Base-by-base conservation (phyloP, 345 rosid genomes). In the Melastoma malabathricum region DNA sequence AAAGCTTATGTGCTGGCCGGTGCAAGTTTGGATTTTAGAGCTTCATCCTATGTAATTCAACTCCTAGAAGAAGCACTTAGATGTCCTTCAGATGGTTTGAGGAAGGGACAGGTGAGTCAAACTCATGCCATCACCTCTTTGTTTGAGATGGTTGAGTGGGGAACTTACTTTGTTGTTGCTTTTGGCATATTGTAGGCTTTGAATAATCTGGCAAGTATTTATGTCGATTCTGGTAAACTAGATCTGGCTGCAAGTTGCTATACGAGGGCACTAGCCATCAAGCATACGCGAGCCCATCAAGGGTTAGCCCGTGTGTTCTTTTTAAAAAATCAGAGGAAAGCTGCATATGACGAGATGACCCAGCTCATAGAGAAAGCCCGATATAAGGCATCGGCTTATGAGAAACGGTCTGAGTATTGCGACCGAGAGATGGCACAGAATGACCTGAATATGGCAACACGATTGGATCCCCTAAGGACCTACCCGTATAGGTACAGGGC, bases 241-340 rank as follows among this genome's bases (percentile, higher is more conserved):
- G 98, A 92, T 51, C 63, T 55, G 58, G 98, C 98, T 46, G 84
- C 75, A 65, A 72, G 59, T 29, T 81, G 96, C 66, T 92, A 92
- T 53, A 79, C 48, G 59, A 87, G 68, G 47, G 98, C 98, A 47
- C 81, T 92, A 25, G 74, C 72, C 58, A 87, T 92, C 64, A 79
- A 77, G 74, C 96, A 92, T 55, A 79, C 96, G 15, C 82, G 98
- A 65, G 98, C 96, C 6, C 98, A 84, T 66, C 98, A 92, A 84
- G 98, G 98, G 15, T 63, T 92, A 59, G 96, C 96, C 1, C 94
- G 96, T 13, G 80, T 87, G 48, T 79, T 72, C 65, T 72, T 75
- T 59, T 63, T 87, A 53, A 80, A 67, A 67, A 76, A 72, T 60
- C 84, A 77, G 57, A 66, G 67, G 22, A 80, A 77, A 72, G 88